Conservation (phyloP, 2,329 filamentous ascomycete genomes). For the Fusarium tuaranense region DNA sequence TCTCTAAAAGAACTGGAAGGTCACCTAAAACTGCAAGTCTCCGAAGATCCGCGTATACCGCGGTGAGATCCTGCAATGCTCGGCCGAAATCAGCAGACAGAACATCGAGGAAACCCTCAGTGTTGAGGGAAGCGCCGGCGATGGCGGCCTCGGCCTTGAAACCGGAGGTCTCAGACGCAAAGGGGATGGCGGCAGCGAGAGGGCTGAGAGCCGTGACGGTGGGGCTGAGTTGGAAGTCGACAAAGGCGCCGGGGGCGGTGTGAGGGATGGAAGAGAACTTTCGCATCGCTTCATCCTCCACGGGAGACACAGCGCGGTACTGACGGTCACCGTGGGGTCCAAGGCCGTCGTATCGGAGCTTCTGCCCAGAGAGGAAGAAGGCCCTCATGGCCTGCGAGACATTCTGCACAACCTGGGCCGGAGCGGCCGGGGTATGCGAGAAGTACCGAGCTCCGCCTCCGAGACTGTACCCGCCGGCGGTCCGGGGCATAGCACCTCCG, state of each 20-base stretch:
- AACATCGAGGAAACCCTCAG: slow-evolving; percentile 84
- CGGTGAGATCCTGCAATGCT: slow-evolving; percentile 84
- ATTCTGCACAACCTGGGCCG: slow-evolving; percentile 92
- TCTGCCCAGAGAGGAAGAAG: slow-evolving; percentile 92
- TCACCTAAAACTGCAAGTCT: slow-evolving; percentile 83
- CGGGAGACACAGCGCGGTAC: slow-evolving; percentile 80
- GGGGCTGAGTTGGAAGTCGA: slow-evolving; percentile 90
- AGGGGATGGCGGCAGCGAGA: slow-evolving; percentile 68
- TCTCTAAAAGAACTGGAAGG: slow-evolving; percentile 81
- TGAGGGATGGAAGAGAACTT: slow-evolving; percentile 72
- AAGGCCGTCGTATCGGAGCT: slow-evolving; percentile 86
- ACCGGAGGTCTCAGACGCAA: slow-evolving; percentile 56
- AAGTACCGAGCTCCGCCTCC: slow-evolving; percentile 86
- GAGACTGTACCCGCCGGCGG: slow-evolving; percentile 88
- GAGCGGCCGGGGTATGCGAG: slow-evolving; percentile 85
- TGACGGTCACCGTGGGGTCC: slow-evolving; percentile 79
- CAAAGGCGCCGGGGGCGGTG: slow-evolving; percentile 77
- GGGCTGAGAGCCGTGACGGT: slow-evolving; percentile 90
- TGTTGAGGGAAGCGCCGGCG: slow-evolving; percentile 75
- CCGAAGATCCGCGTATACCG: slow-evolving; percentile 84
- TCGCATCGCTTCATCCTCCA: slow-evolving; percentile 78
- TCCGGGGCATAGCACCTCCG: slow-evolving; percentile 84
- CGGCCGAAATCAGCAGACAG: slow-evolving; percentile 90
- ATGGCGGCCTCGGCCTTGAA: slow-evolving; percentile 54
- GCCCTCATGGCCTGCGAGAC: slow-evolving; percentile 94